Base-by-base conservation (phyloP, 2,329 filamentous ascomycete species). In the Aspergillus tanneri region DNA sequence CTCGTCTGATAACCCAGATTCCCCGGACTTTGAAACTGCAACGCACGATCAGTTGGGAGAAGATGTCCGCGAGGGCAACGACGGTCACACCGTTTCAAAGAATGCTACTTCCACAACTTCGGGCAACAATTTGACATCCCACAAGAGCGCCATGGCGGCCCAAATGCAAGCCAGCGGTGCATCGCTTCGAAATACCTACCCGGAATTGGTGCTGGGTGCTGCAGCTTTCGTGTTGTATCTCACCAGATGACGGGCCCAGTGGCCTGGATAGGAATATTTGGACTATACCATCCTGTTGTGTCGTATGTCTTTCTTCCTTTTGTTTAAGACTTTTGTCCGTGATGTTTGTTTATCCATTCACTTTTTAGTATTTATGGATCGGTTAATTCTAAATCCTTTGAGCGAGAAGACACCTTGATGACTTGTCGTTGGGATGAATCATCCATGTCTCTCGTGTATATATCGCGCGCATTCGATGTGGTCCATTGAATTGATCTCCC, bases 21-120 rank as follows among this genome's bases (percentile, higher is more conserved):
- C 44, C 44, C 25, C 49, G 30, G 25, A 55, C 54, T 42, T 57
- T 39, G 32, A 43, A 23, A 56, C 40, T 12, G 32, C 54, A 21
- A 49, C 54, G 9, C 44, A 47, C n/a, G 48, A 52, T 24, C 35
- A 43, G 14, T 35, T 41, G 25, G 42, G 37, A 18, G 37, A 34
- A 14, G 28, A 36, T 10, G 47, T 58, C n/a, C 28, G 45, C 30
- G 52, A 52, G 37, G 52, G 54, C 19, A 63, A 60, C 47, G 55
- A 56, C 44, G 56, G 51, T 19, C 40, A 51, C 6, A 46, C 55
- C 19, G 48, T 60, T 11, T 52, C 58, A 19, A 45, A 57, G 32
- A 57, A 39, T 21, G 36, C 34, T 18, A 23, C n/a, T 21, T 16
- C 22, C 24, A 37, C 12, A 11, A 42, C 39, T 4, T n/a, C n/a